Base-by-base conservation (phyloP, 2,329 filamentous ascomycete species). In the Coleophoma eucalyptorum region DNA sequence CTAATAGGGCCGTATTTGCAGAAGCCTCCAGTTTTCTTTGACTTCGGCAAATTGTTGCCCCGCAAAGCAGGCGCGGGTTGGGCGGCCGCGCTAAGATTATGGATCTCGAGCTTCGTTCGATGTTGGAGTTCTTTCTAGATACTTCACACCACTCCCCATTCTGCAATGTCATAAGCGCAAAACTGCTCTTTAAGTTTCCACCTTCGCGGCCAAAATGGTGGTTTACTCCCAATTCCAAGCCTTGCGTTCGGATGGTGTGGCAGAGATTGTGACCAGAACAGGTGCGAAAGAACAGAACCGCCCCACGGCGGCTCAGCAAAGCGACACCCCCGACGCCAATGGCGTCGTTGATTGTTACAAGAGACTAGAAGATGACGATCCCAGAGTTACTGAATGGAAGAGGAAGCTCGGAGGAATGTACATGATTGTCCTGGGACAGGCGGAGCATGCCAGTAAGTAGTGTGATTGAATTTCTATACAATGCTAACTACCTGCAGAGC, bases 321-420 rank as follows among this genome's bases (percentile, higher is more conserved):
- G 80, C 61, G 69, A 71, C 52, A 74, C 67, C 37, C 76, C 77
- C 19, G 74, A 81, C 58, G 69, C 69, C 21, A 72, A 80, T 58
- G 79, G 78, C 38, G 69, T 76, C 50, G 71, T 72, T 52, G 77
- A 81, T 64, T 81, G 71, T 65, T 82, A 81, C 65, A 72, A 75
- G 50, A 67, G 73, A 54, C 69, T 81, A 6, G 68, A 69, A 11
- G 62, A 67, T 10, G 72, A 78, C 43, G 76, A 81, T 55, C 62
- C 70, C 5, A 81, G 81, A 60, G 73, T 77, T 56, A 59, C 78
- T 6, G 79, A 83, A 56, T 83, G 79, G 79, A 69, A 78, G 50
- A 69, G 78, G 54, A 82, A 82, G 66, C 67, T 83, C 51, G 79
- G 76, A 19, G 76, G 76, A n/a, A 81, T 82, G 78, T 66, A 81